These are phyloP conservation scores for Candida wancherniae DNA, from an alignment of 805 yeast genomes.

Conservation along the genomic window DNA sequence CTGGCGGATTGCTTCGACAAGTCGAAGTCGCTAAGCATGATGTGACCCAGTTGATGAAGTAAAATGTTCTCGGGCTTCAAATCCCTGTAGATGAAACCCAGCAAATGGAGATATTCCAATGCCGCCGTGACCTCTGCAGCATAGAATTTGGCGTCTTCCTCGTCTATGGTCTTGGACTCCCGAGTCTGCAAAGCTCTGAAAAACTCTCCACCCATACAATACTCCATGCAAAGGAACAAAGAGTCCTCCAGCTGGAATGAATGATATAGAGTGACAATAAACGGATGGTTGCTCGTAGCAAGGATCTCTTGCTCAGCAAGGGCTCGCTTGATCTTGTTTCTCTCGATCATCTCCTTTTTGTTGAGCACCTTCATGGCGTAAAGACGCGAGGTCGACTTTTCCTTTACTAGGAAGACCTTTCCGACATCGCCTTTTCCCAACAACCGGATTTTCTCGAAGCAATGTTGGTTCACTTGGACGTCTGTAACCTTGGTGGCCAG, in stretches of 20 bases:
- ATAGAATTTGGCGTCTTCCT: constrained; percentile 86
- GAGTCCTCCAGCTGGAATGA: constrained; percentile 92
- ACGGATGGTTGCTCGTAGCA: constrained; percentile 94
- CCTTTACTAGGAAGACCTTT: constrained; percentile 86
- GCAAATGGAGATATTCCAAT: constrained; percentile 85
- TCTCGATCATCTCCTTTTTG: constrained; percentile 89
- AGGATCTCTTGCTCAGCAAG: constrained; percentile 95
- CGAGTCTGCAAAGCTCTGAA: constrained; percentile 93
- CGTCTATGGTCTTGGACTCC: constrained; percentile 77
- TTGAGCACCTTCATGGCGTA: constrained; percentile 91
- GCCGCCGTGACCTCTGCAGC: constrained; percentile 98
- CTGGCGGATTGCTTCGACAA: constrained; percentile 82
- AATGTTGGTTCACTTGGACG: constrained; percentile 78
- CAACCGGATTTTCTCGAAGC: constrained; percentile 85
- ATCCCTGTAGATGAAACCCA: constrained; percentile 97
- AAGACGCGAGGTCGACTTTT: constrained; percentile 64
- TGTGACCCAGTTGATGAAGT: constrained; percentile 94
- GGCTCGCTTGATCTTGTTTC: constrained; percentile 92
- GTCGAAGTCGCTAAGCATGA: constrained; percentile 96
- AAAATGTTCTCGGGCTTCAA: constrained; percentile 94
- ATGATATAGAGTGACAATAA: constrained; percentile 92
- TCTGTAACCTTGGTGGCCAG: constrained; percentile 69
- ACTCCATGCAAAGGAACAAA: constrained; percentile 93
- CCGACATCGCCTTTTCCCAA: constrained; percentile 98
- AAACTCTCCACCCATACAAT: constrained; percentile 99